A percentile compares a stretch with the other conserved stretches of the same genome.
phyloP scores from a whole-genome alignment of 2,329 filamentous ascomycete genomes.

The Nannizziopsis barbatae region DNA sequence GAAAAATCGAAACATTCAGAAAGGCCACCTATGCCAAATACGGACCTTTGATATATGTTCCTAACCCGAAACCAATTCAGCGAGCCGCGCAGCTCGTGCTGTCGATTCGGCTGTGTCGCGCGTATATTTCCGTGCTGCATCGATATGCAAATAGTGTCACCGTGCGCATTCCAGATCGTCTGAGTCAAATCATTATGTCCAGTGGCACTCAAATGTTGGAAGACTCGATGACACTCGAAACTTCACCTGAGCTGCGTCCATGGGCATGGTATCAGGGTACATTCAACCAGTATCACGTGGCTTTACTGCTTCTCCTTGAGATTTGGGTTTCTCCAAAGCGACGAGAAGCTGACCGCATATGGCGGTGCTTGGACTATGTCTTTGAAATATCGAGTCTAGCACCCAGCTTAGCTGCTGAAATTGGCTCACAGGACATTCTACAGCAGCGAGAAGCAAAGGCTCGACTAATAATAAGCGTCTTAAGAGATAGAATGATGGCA shows the following conservation, averaged over 20 bases:
- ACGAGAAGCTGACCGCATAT: slow-evolving; percentile 54
- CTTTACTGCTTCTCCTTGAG: slow-evolving; percentile 57
- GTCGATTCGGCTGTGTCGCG: slow-evolving; percentile 50
- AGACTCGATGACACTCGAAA: slow-evolving; percentile 45
- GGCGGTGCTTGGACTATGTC: slow-evolving; percentile 60
- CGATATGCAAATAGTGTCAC: slow-evolving; percentile 47
- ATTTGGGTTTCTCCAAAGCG: slow-evolving; percentile 49
- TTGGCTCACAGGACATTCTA: slow-evolving; percentile 16
- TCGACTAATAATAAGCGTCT: slow-evolving; percentile 49
- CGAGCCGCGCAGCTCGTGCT: slow-evolving; percentile 54
- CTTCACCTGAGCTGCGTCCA: slow-evolving; percentile 39
- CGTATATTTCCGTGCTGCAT: slow-evolving; percentile 58
- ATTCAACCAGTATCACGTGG: slow-evolving; percentile 61
- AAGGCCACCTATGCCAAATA: slow-evolving; percentile 55
- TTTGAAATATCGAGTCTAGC: slow-evolving; percentile 44
- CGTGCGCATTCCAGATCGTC: slow-evolving; percentile 38
- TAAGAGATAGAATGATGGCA: slow-evolving; percentile 38
- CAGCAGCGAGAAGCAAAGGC: slow-evolving; percentile 45
- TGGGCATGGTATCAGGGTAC: slow-evolving; percentile 65
- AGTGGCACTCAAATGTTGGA: slow-evolving; percentile 47
- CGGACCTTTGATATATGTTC: slow-evolving; percentile 49
- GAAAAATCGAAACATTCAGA: slow-evolving; percentile 58
- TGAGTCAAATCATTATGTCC: slow-evolving; percentile 54
- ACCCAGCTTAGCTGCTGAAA: slow-evolving; percentile 18
- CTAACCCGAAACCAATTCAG: slow-evolving; percentile 45